A percentile compares a stretch with the other conserved stretches of the same genome.
phyloP scores from a whole-genome alignment of 805 yeast genomes.

The Suhomyces vadensis region DNA sequence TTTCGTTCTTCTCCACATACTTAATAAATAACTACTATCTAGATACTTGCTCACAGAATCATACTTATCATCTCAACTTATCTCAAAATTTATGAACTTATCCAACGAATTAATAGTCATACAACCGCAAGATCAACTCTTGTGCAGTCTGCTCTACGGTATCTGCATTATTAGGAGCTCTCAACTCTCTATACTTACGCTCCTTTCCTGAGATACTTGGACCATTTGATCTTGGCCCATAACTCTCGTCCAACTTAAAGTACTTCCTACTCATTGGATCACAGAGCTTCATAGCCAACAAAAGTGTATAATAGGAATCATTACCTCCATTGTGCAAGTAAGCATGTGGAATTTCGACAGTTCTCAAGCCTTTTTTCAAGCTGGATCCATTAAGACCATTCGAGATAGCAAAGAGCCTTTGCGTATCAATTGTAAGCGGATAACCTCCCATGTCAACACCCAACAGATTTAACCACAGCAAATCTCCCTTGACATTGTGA shows the following conservation, averaged over 20 bases:
- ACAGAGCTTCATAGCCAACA: slow-evolving; percentile 49
- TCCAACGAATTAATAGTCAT: too few species aligned
- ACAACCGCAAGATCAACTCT: not conserved
- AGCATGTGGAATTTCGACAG: slow-evolving; percentile 55
- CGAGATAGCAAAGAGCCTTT: slow-evolving; percentile 40
- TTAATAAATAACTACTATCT: too few species aligned
- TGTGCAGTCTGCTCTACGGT: not conserved
- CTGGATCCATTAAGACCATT: slow-evolving; percentile 45
- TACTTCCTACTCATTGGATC: slow-evolving; percentile 29
- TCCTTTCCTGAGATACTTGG: not conserved
- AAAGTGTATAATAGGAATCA: slow-evolving; percentile 64
- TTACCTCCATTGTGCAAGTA: slow-evolving; percentile 71
- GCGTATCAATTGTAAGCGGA: slow-evolving; percentile 47
- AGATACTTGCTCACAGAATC: too few species aligned
- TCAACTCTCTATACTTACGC: not conserved
- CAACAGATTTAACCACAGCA: slow-evolving; percentile 48
- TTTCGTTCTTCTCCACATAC: too few species aligned
- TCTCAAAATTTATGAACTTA: too few species aligned
- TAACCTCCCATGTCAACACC: slow-evolving; percentile 49
- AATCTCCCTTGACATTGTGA: slow-evolving; percentile 57
- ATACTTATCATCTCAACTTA: too few species aligned
- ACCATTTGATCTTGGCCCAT: not conserved
- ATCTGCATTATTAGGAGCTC: slow-evolving; percentile 2
- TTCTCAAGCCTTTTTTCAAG: slow-evolving; percentile 47
- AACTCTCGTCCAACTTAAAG: not conserved